phyloP scores from a whole-genome alignment of 305 asterid species.

The Fraxinus paxiana region DNA sequence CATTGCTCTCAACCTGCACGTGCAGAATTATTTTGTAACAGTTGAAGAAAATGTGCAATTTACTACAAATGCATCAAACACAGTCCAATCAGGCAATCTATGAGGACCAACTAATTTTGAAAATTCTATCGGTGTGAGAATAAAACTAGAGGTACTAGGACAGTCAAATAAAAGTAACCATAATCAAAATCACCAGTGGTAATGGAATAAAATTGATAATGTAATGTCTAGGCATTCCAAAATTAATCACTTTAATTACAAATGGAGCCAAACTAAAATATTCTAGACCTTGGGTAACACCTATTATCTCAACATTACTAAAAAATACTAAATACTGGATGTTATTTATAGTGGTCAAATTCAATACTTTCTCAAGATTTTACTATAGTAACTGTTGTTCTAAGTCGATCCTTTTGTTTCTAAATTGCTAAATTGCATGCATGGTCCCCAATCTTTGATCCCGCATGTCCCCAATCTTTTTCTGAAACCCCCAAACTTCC shows the following conservation, averaged over 20 bases:
- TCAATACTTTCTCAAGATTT: not conserved
- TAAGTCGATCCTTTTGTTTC: not conserved
- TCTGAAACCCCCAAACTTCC: not conserved
- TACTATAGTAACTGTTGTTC: not conserved
- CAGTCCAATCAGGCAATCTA: not conserved
- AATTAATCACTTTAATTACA: not conserved
- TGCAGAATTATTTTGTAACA: not conserved
- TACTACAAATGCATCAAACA: not conserved
- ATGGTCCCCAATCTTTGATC: not conserved
- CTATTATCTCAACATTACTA: not conserved
- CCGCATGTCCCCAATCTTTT: not conserved
- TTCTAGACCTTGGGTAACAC: not conserved
- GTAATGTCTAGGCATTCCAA: not conserved
- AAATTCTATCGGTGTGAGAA: not conserved
- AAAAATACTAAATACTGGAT: not conserved
- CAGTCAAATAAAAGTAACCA: not conserved
- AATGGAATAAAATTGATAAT: not conserved
- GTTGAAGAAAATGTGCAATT: not conserved
- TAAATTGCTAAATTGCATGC: not conserved
- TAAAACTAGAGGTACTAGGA: not conserved
- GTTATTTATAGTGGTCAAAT: not conserved
- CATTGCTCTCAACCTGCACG: conserved; percentile 46
- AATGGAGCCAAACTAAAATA: not conserved
- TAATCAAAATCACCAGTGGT: not conserved
- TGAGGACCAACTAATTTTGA: not conserved